Percentiles rank a stretch among this genome's conserved stretches.
These are phyloP conservation scores for Backusella mclennaniae DNA, from an alignment of 192 early-diverging fungal genomes.

Conservation along the genomic window DNA sequence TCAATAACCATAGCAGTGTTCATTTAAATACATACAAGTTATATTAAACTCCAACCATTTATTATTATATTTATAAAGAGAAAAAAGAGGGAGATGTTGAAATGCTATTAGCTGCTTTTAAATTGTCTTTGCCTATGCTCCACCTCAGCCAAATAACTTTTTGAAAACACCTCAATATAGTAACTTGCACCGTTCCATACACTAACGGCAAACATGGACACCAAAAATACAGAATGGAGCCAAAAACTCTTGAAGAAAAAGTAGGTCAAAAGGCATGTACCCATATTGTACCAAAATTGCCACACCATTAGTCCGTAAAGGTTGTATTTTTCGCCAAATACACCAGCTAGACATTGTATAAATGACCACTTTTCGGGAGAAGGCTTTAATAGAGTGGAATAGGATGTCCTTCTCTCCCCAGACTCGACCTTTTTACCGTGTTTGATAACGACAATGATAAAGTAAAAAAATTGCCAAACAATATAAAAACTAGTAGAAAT, in stretches of 20 bases:
- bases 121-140: constrained; percentile 11
- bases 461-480: constrained; percentile 29
- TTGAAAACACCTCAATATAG: constrained; percentile 69
- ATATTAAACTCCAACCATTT: background rate
- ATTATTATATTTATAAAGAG: background rate
- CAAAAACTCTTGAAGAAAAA: constrained; percentile 51
- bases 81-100: background rate
- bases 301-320: constrained; percentile 57
- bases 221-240: constrained; percentile 52
- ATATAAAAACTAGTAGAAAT: constrained; percentile 21
- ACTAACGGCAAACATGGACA: constrained; percentile 48
- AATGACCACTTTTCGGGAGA: constrained; percentile 25
- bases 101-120: background rate
- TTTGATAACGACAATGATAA: constrained; percentile 27
- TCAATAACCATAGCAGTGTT: too few species aligned
- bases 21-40: background rate
- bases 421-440: constrained; percentile 29
- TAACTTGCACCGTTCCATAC: constrained; percentile 66
- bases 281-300: constrained; percentile 52
- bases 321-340: constrained; percentile 49
- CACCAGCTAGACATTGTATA: constrained; percentile 38
- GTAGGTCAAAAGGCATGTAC: constrained; percentile 44
- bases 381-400: constrained; percentile 57
- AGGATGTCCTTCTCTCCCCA: constrained; percentile 51
- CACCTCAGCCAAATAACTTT: constrained; percentile 41